These are phyloP conservation scores for Oryza glumipatula DNA, from an alignment of 176 grass and related monocot genomes.

Conservation along the genomic window DNA sequence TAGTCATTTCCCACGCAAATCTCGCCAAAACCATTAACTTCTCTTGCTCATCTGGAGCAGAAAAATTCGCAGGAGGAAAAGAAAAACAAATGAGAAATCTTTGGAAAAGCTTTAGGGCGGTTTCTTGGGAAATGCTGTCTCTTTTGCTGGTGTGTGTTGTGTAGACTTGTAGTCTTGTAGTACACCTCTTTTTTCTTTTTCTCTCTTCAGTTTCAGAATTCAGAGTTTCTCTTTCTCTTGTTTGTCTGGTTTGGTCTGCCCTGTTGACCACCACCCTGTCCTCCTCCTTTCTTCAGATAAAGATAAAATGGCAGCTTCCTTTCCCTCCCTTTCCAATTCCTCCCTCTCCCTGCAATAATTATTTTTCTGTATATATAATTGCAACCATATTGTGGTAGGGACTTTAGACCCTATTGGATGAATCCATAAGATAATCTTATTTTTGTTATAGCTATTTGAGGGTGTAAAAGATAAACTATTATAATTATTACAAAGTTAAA, in stretches of 20 bases:
- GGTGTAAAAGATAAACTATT: too few species aligned
- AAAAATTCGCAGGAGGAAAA: neutral
- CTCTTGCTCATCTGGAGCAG: constrained; percentile 12
- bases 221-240: constrained; percentile 4
- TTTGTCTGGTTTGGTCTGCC: constrained; percentile 45
- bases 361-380: neutral
- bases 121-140: constrained; percentile 38
- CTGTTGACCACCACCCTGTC: constrained; percentile 47
- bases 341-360: neutral
- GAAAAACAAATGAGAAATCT: constrained; percentile 7
- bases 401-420: too few species aligned
- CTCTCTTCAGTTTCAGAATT: neutral
- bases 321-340: neutral
- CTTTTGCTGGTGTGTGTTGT: constrained; percentile 16
- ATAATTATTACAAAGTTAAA: too few species aligned
- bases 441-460: too few species aligned
- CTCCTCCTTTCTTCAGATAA: constrained; percentile 33
- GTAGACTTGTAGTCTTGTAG: neutral
- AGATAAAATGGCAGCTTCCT: constrained; percentile 21
- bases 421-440: too few species aligned
- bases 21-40: constrained; percentile 46
- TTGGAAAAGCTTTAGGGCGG: constrained; percentile 44
- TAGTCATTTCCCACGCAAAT: constrained; percentile 38
- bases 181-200: neutral
- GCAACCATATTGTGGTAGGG: neutral